Percentiles rank a stretch among this genome's conserved stretches.
Conservation (phyloP, 139 green algal species). For the Coccomyxa sp. region DNA sequence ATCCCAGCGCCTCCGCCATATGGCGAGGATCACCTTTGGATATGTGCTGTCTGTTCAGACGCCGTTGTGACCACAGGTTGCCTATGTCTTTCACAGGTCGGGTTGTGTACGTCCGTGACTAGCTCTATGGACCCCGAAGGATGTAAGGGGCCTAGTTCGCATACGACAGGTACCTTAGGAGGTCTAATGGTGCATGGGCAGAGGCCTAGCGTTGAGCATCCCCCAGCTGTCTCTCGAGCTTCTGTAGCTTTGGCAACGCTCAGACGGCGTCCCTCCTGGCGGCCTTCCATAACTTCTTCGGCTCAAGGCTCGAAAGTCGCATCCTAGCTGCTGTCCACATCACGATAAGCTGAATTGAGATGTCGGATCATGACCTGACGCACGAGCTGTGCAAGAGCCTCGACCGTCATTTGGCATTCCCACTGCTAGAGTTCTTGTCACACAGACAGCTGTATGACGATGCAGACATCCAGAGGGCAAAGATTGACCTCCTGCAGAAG, state of each 20-base stretch:
- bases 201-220: not conserved
- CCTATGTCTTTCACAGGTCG: not conserved
- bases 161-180: too few relatives aligned
- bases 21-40: too few relatives aligned
- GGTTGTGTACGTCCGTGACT: not conserved
- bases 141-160: too few relatives aligned
- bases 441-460: slow-evolving; percentile 79
- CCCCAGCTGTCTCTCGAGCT: not conserved
- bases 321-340: too few relatives aligned
- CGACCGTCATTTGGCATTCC: slow-evolving; percentile 94
- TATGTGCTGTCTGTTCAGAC: too few relatives aligned
- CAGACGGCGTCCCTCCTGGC: too few relatives aligned
- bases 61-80: too few relatives aligned
- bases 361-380: slow-evolving; percentile 59
- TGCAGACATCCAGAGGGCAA: slow-evolving; percentile 85
- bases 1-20: too few relatives aligned
- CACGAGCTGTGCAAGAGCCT: slow-evolving; percentile 64
- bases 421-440: slow-evolving; percentile 93
- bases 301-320: too few relatives aligned
- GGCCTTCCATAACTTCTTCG: too few relatives aligned
- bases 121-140: not conserved
- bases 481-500: slow-evolving; percentile 90
- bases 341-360: too few relatives aligned
- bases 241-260: not conserved
- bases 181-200: not conserved